Base-by-base conservation (phyloP, 345 rosid genomes). In the Gossypium turneri region DNA sequence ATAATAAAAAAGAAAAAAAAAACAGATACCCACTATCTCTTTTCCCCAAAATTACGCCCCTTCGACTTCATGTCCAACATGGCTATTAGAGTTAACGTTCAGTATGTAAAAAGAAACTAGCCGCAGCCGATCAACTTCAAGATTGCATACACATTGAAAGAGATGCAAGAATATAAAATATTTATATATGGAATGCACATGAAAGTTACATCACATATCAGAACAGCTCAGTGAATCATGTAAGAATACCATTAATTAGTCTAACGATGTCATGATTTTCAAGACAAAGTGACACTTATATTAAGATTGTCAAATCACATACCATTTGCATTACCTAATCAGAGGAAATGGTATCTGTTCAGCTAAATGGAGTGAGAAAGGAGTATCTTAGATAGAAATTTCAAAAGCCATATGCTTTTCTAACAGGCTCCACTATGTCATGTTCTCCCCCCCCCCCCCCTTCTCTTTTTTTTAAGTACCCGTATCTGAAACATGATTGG, bases 221-320 rank as follows among this genome's bases (percentile, higher is more conserved):
- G 25, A 52, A 43, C 15, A 15, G 19, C 38, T 70, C 41, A 48
- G 19, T 4, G 38, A 76, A 76, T 67, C 55, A 56, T 76, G 16
- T 60, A 62, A 16, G 19, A 20, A 48, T 20, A 1, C 60, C 60
- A 56, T 19, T 56, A 19, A 20, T 56, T 56, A 56, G 60, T 20
- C 13, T 19, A 9, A 56, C 25, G 3, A 9, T 22, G 43, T 27
- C 60, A 29, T 17, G 13, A 51, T 16, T 52, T 53, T 52, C 59
- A 11, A 17, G 9, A 52, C 20, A 17, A 50, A 17, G 72, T 2
- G 27, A 67, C 43, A 47, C 8, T 43, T 29, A 29, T 29, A 29
- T 29, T 19, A 20, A 48, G 12, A 48, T 22, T 24, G 61, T 52
- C 17, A 16, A 52, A 70, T 59, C 10, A 52, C 17, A 29, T 1